Evolutionary conservation across 106 monocot genomes (phyloP).

Genomic region (Acorus gramineus): DNA sequence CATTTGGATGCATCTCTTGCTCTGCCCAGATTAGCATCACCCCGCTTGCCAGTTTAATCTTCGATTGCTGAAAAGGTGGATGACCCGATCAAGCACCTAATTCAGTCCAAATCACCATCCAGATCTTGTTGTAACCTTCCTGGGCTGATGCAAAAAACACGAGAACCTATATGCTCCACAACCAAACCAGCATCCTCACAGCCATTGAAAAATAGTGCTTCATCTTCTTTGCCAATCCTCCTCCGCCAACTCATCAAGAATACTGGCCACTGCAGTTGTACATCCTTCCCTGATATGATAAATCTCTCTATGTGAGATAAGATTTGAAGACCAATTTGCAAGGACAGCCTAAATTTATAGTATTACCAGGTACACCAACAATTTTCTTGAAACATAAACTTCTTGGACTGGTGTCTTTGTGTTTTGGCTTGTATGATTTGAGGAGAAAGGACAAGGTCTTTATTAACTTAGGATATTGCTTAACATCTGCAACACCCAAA

Average conservation of each 20-base stretch:
- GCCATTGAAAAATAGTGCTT: slow-evolving; percentile 55
- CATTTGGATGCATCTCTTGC: too few relatives aligned
- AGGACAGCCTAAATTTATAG: neutral
- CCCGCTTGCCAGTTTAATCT: too few relatives aligned
- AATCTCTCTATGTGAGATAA: too few relatives aligned
- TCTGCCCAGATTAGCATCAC: too few relatives aligned
- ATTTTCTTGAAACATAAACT: slow-evolving; percentile 3
- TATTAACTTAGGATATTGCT: slow-evolving; percentile 73
- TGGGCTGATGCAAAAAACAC: slow-evolving; percentile 59
- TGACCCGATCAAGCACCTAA: too few relatives aligned
- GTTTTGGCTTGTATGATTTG: slow-evolving; percentile 29
- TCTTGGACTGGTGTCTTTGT: slow-evolving; percentile 4
- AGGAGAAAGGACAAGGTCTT: slow-evolving; percentile 81
- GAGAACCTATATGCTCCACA: slow-evolving; percentile 61
- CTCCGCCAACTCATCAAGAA: slow-evolving; percentile 94
- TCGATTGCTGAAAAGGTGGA: too few relatives aligned
- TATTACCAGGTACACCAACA: slow-evolving; percentile 28
- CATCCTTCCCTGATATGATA: slow-evolving; percentile 35
- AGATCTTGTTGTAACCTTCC: neutral
- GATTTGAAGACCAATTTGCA: neutral
- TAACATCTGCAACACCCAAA: slow-evolving; percentile 55
- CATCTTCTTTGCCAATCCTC: slow-evolving; percentile 70
- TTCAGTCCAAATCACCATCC: too few relatives aligned
- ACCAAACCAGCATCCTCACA: slow-evolving; percentile 57
- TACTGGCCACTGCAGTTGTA: slow-evolving; percentile 32